Evolutionary conservation across 2,329 filamentous ascomycete genomes (phyloP).

Genomic region (Phialocephala sp.): DNA sequence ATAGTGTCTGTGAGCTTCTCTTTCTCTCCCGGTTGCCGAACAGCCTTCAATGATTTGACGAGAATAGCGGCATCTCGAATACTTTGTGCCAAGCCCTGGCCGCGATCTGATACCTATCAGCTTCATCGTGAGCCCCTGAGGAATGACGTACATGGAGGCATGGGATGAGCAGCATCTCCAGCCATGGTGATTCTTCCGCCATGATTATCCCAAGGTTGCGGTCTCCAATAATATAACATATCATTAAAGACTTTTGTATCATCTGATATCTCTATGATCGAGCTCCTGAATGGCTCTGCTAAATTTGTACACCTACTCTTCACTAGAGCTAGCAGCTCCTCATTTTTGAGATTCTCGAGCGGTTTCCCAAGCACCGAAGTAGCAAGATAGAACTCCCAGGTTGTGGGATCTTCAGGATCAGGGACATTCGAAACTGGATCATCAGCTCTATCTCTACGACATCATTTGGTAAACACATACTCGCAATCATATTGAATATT

Average conservation of each 20-base stretch:
- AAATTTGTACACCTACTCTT: background rate
- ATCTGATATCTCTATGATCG: conserved; percentile 1
- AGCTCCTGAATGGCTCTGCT: conserved; percentile 13
- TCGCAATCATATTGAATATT: conserved; percentile 18
- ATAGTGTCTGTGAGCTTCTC: background rate
- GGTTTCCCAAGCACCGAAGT: conserved; percentile 7
- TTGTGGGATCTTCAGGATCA: conserved; percentile 15
- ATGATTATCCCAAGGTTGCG: conserved; percentile 40
- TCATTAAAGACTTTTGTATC: conserved; percentile 11
- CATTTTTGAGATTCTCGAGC: background rate
- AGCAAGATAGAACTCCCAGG: conserved; percentile 18
- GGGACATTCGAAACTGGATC: conserved; percentile 10
- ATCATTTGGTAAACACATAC: background rate
- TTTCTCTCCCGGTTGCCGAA: background rate
- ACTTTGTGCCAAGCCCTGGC: conserved; percentile 1
- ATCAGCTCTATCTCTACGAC: background rate
- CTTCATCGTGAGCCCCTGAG: background rate
- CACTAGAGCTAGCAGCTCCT: background rate
- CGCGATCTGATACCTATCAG: background rate
- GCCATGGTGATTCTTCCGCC: conserved; percentile 25
- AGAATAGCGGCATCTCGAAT: conserved; percentile 9
- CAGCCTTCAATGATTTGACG: background rate
- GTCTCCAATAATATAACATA: conserved; percentile 37
- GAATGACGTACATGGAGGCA: background rate
- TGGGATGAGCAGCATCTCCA: conserved; percentile 3